Evolutionary conservation across 73 alveolate genomes (phyloP).

Genomic region (Stentor coeruleus): DNA sequence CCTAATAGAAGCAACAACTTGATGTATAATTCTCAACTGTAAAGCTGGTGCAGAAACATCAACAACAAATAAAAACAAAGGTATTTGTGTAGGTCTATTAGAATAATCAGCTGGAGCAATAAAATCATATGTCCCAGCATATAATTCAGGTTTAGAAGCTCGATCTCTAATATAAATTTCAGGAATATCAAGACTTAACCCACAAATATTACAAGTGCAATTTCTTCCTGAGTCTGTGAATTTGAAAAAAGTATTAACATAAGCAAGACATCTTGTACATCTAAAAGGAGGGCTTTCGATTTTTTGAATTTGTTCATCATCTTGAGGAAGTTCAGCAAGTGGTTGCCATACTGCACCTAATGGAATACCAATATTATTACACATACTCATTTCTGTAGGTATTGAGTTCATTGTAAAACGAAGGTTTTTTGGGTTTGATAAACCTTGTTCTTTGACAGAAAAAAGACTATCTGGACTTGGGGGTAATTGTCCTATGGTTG

Average conservation of each 20-base stretch:
- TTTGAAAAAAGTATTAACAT: conserved; percentile 45
- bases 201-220: conserved; percentile 51
- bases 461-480: background rate
- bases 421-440: conserved; percentile 1
- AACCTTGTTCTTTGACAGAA: background rate
- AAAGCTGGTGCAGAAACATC: conserved; percentile 42
- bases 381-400: background rate
- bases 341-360: background rate
- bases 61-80: conserved; percentile 36
- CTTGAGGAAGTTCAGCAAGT: background rate
- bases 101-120: conserved; percentile 47
- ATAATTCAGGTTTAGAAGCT: conserved; percentile 49
- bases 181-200: conserved; percentile 40
- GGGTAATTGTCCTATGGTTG: background rate
- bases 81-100: background rate
- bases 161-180: conserved; percentile 21
- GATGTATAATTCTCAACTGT: conserved; percentile 34
- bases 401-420: background rate
- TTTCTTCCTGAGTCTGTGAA: conserved; percentile 41
- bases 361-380: conserved; percentile 16
- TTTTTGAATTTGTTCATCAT: background rate
- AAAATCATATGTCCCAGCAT: conserved; percentile 62
- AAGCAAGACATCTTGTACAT: conserved; percentile 50
- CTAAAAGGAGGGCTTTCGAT: conserved; percentile 47
- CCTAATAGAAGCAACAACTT: conserved; percentile 31